phyloP scores from a whole-genome alignment of 441 rosid species.

The Rhodomyrtus psidioides region DNA sequence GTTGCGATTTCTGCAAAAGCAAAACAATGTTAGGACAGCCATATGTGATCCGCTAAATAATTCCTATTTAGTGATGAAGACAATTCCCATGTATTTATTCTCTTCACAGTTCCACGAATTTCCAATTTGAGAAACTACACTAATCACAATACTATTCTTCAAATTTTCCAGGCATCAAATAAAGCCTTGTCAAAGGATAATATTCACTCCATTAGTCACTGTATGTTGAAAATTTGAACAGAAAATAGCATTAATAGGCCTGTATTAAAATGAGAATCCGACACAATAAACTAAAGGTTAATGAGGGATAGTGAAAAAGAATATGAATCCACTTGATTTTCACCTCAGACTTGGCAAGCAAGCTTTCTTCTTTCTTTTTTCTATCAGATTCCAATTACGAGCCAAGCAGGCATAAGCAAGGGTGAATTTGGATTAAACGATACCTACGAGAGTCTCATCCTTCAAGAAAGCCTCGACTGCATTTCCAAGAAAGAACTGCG shows the following conservation, averaged over 20 bases:
- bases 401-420: not conserved
- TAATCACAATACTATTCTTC: not conserved
- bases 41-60: not conserved
- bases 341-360: not conserved
- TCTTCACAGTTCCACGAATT: not conserved
- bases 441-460: constrained; percentile 47
- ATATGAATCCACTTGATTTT: not conserved
- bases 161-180: not conserved
- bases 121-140: not conserved
- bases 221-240: not conserved
- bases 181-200: not conserved
- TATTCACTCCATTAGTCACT: not conserved
- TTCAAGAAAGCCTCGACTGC: constrained; percentile 38
- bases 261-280: not conserved
- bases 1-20: constrained; percentile 51
- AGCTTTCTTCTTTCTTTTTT: not conserved
- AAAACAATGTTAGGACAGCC: not conserved
- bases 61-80: not conserved
- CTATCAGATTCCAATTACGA: not conserved
- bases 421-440: not conserved
- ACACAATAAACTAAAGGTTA: not conserved
- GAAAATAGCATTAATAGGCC: not conserved
- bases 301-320: not conserved
- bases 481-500: constrained; percentile 58
- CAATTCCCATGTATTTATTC: not conserved